phyloP scores from a whole-genome alignment of 2,329 filamentous ascomycete species.

The Fusarium sp. region DNA sequence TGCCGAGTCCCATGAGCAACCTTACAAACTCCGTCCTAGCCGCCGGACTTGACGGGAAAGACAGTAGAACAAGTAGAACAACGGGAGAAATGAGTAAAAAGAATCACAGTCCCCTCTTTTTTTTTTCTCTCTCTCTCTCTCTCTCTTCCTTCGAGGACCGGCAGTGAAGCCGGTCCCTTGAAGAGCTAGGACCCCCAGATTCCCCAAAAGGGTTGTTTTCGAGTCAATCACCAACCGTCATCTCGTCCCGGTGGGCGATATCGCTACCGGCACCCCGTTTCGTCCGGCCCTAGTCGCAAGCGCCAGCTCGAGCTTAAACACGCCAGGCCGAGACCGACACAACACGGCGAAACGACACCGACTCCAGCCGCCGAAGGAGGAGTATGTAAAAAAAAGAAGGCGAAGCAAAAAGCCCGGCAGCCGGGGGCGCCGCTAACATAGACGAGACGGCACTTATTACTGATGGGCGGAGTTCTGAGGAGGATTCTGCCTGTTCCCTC shows the following conservation, averaged over 20 bases:
- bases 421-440: not conserved
- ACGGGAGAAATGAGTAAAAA: constrained; percentile 24
- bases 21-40: not conserved
- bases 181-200: constrained; percentile 18
- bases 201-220: constrained; percentile 24
- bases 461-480: not conserved
- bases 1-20: constrained; percentile 3
- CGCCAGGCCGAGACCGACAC: constrained; percentile 32
- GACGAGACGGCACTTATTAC: not conserved
- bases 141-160: constrained; percentile 19
- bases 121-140: constrained; percentile 4
- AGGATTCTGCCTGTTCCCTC: not conserved
- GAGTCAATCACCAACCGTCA: constrained; percentile 24
- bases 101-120: constrained; percentile 2
- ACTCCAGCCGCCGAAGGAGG: not conserved
- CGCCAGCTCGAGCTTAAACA: constrained; percentile 34
- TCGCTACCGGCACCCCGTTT: constrained; percentile 35
- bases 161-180: constrained; percentile 29
- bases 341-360: not conserved
- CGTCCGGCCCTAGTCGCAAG: constrained; percentile 32
- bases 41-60: constrained; percentile 10
- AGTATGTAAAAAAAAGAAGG: not conserved
- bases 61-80: not conserved
- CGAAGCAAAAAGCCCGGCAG: not conserved
- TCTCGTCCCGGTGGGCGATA: constrained; percentile 24